phyloP scores from a whole-genome alignment of 345 rosid species.

The Camelina sativa region DNA sequence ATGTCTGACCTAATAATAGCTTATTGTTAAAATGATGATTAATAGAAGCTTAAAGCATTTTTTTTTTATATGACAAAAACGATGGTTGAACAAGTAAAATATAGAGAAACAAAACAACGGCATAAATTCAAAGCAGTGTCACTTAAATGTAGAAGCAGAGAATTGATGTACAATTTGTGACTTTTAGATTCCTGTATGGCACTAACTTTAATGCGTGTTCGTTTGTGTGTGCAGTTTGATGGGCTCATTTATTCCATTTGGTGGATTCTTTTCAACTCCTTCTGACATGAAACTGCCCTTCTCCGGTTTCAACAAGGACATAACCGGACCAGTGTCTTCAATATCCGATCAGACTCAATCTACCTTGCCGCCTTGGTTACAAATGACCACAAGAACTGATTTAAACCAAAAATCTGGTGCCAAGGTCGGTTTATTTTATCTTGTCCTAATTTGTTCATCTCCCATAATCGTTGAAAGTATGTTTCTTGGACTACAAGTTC shows the following conservation, averaged over 20 bases:
- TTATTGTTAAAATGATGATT: not conserved
- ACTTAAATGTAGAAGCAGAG: not conserved
- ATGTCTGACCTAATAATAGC: not conserved
- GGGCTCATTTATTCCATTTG: slow-evolving; percentile 96
- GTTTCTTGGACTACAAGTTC: slow-evolving; percentile 37
- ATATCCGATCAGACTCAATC: slow-evolving; percentile 67
- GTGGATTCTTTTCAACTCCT: slow-evolving; percentile 77
- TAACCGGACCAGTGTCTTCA: slow-evolving; percentile 45
- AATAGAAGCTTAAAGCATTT: not conserved
- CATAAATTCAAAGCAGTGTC: not conserved
- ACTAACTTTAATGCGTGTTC: slow-evolving; percentile 22
- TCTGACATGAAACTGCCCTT: slow-evolving; percentile 56
- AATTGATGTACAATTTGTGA: slow-evolving; percentile 5
- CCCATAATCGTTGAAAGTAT: not conserved
- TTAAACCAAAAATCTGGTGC: slow-evolving; percentile 44
- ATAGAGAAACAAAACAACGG: not conserved
- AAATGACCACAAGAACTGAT: slow-evolving; percentile 54
- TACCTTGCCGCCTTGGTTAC: slow-evolving; percentile 75
- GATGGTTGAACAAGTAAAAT: too few species aligned
- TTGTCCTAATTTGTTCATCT: not conserved
- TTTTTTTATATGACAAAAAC: not conserved
- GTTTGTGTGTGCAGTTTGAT: slow-evolving; percentile 62
- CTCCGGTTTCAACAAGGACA: slow-evolving; percentile 40
- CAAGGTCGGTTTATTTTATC: slow-evolving; percentile 53
- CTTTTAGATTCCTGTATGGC: not conserved